A percentile compares a stretch with the other conserved stretches of the same genome.
These are phyloP conservation scores for Pharnaceum exiguum DNA, from an alignment of 148 eudicot species.

Conservation along the genomic window DNA sequence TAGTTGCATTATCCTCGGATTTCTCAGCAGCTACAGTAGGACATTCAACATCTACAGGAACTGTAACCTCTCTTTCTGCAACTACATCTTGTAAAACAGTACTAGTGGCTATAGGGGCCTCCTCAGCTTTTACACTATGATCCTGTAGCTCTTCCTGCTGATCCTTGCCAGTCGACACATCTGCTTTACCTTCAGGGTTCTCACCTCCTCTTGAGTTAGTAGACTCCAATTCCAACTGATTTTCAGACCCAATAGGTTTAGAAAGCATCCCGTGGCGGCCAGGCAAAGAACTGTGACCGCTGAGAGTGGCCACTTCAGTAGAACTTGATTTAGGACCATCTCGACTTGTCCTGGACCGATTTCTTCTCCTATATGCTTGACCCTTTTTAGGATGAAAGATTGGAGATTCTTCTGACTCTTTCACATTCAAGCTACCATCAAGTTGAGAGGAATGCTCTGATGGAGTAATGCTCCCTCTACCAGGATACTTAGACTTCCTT, in stretches of 20 bases:
- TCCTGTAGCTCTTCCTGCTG: conserved; percentile 27
- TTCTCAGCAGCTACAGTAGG: conserved; percentile 30
- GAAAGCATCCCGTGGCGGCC: conserved; percentile 32
- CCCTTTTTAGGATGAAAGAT: conserved; percentile 55
- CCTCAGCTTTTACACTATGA: conserved; percentile 27
- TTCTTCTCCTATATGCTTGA: conserved; percentile 73
- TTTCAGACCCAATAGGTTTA: conserved; percentile 34
- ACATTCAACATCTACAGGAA: conserved; percentile 32
- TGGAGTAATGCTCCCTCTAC: conserved; percentile 36
- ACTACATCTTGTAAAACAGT: conserved; percentile 26
- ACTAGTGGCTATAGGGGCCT: conserved; percentile 23
- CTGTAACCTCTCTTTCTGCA: conserved; percentile 29
- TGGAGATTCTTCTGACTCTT: conserved; percentile 61
- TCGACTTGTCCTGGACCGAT: conserved; percentile 63
- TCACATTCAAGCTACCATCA: conserved; percentile 40
- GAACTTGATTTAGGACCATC: conserved; percentile 68
- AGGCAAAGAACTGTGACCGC: conserved; percentile 42
- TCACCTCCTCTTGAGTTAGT: conserved; percentile 24
- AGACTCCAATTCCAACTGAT: conserved; percentile 38
- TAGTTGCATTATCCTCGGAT: conserved; percentile 31
- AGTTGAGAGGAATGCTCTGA: conserved; percentile 60
- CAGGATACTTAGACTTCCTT: conserved; percentile 34
- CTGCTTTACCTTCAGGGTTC: conserved; percentile 24
- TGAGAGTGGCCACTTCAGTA: conserved; percentile 43
- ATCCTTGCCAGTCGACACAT: conserved; percentile 25